Evolutionary conservation across 2,329 filamentous ascomycete genomes (phyloP).

Genomic region (Cladobotryum protrusum): DNA sequence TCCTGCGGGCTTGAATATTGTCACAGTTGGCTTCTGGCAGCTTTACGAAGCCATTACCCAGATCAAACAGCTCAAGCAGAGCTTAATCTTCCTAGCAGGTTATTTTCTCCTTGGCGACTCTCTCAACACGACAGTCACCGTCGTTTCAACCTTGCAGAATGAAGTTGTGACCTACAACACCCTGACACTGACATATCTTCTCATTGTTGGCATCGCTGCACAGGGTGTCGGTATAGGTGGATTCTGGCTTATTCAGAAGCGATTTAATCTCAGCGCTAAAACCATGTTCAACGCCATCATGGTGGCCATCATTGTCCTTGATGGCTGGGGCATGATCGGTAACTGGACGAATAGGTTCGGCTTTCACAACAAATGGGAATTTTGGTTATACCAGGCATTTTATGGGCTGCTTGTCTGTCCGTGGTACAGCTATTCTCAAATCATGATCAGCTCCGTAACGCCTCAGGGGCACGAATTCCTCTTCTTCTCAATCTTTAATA

Average conservation of each 20-base stretch:
- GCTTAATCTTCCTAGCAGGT: conserved; percentile 57
- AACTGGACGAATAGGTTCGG: conserved; percentile 40
- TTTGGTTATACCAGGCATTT: conserved; percentile 44
- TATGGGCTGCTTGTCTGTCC: conserved; percentile 63
- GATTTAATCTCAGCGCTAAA: conserved; percentile 55
- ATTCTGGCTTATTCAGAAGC: conserved; percentile 57
- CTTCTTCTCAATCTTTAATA: conserved; percentile 64
- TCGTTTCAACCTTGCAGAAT: conserved; percentile 61
- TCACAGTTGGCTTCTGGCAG: conserved; percentile 58
- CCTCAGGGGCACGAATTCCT: conserved; percentile 63
- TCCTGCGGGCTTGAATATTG: conserved; percentile 35
- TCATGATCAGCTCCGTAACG: conserved; percentile 65
- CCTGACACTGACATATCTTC: conserved; percentile 57
- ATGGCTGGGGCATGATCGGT: conserved; percentile 42
- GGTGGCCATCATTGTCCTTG: conserved; percentile 54
- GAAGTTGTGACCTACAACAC: conserved; percentile 59
- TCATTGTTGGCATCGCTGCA: conserved; percentile 59
- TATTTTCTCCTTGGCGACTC: conserved; percentile 67
- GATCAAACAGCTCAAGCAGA: conserved; percentile 61
- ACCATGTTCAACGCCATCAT: conserved; percentile 63
- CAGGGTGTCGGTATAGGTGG: conserved; percentile 56
- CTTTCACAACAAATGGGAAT: conserved; percentile 40
- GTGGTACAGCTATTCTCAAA: conserved; percentile 66
- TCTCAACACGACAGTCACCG: conserved; percentile 63
- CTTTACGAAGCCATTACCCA: conserved; percentile 50